Evolutionary conservation across 352 stramenopile genomes (phyloP).

Genomic region (Pythium chondricola): DNA sequence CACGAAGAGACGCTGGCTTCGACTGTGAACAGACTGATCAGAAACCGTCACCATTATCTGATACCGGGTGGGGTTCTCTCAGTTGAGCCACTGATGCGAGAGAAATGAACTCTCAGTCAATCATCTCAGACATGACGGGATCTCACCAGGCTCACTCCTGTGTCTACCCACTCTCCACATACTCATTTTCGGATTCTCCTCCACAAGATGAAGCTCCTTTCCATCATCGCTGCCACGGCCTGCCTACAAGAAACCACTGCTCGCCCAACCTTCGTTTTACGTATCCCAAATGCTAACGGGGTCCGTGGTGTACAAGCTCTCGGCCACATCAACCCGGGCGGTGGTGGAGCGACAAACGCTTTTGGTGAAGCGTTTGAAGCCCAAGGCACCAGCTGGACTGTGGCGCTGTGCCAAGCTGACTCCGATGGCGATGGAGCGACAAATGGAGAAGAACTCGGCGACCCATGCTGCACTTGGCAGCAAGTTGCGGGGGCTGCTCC

Average conservation of each 20-base stretch:
- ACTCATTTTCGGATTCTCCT: conserved; percentile 13
- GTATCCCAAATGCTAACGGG: conserved; percentile 48
- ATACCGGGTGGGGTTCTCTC: background rate
- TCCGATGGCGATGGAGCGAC: conserved; percentile 76
- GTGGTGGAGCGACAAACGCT: conserved; percentile 45
- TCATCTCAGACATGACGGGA: no score
- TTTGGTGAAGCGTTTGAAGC: conserved; percentile 59
- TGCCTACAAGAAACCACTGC: background rate
- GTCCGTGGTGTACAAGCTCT: conserved; percentile 45
- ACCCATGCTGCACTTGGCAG: conserved; percentile 78
- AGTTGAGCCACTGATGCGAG: background rate
- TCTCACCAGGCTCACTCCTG: no score
- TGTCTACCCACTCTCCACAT: no score
- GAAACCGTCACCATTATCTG: background rate
- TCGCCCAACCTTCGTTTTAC: conserved; percentile 41
- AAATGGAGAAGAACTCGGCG: conserved; percentile 87
- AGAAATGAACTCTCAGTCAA: background rate
- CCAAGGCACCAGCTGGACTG: conserved; percentile 38
- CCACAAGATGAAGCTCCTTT: background rate
- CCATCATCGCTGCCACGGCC: background rate
- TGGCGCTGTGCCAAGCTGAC: conserved; percentile 48
- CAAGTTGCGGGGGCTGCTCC: background rate
- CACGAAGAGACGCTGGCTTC: conserved; percentile 14
- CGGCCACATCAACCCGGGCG: conserved; percentile 39
- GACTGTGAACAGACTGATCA: background rate